phyloP scores from a whole-genome alignment of 2,329 filamentous ascomycete species.

The Aureobasidium pullulans region DNA sequence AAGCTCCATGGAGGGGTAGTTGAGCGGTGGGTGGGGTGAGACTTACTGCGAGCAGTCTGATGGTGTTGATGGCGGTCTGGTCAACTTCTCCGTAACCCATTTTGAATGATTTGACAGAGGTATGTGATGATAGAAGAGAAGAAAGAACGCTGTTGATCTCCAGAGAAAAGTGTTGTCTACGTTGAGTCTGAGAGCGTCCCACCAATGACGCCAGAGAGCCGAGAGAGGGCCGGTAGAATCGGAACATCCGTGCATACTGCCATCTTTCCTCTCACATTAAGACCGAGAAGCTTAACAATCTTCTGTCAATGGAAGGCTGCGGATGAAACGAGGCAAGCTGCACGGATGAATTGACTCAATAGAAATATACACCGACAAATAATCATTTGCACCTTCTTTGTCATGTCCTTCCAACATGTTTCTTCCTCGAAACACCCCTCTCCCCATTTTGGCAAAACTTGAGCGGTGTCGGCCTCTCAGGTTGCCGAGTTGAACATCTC shows the following conservation, averaged over 20 bases:
- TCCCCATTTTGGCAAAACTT: neutral
- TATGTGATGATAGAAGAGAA: slow-evolving; percentile 11
- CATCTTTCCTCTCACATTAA: neutral
- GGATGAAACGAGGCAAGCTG: neutral
- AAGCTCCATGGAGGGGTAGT: slow-evolving; percentile 23
- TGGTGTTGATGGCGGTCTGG: slow-evolving; percentile 93
- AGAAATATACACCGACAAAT: neutral
- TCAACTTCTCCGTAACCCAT: slow-evolving; percentile 90
- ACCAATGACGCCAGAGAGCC: neutral
- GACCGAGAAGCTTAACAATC: neutral
- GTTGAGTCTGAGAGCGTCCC: slow-evolving; percentile 11
- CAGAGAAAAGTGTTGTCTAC: slow-evolving; percentile 1
- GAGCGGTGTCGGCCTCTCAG: neutral
- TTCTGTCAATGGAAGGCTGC: neutral
- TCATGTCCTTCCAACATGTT: neutral
- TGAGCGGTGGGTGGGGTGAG: slow-evolving; percentile 5
- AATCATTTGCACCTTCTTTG: neutral
- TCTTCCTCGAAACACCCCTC: neutral
- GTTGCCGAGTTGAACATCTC: slow-evolving; percentile 1
- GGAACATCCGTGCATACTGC: neutral
- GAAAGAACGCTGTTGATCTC: slow-evolving; percentile 14
- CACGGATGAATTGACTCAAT: neutral
- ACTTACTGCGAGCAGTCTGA: slow-evolving; percentile 90
- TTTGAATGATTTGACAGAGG: slow-evolving; percentile 26
- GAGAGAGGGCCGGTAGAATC: neutral